Conservation (phyloP, 2,329 filamentous ascomycete genomes). For the Scedosporium aurantiacum region DNA sequence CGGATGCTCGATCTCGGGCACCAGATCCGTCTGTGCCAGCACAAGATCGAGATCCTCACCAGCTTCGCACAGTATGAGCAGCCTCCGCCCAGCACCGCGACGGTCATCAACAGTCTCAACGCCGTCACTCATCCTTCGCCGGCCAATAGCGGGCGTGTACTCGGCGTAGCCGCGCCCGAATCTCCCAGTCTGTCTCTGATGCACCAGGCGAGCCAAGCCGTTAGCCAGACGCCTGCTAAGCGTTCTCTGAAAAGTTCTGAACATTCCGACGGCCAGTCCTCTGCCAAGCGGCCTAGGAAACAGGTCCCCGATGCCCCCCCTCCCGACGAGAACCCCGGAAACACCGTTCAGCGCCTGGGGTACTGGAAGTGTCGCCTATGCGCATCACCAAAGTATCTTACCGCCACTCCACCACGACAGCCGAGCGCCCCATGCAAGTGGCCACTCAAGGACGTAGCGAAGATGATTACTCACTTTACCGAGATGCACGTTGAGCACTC, state of each 20-base stretch:
- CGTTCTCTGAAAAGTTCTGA: neutral
- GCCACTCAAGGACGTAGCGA: constrained; percentile 34
- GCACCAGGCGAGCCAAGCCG: neutral
- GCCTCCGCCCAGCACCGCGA: constrained; percentile 8
- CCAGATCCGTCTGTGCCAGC: constrained; percentile 29
- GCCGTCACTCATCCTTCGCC: constrained; percentile 8
- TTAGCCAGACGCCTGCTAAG: constrained; percentile 6
- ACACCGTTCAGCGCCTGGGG: constrained; percentile 28
- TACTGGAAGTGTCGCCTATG: constrained; percentile 36
- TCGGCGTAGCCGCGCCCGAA: neutral
- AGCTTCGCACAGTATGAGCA: constrained; percentile 20
- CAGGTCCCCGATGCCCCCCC: constrained; percentile 11
- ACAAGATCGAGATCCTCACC: constrained; percentile 23
- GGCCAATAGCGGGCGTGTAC: neutral
- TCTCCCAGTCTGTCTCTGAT: neutral
- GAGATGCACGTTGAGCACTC: constrained; percentile 34
- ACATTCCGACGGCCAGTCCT: constrained; percentile 4
- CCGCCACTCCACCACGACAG: constrained; percentile 27
- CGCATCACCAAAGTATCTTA: constrained; percentile 28
- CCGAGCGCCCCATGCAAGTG: constrained; percentile 34
- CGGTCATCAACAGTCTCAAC: constrained; percentile 10
- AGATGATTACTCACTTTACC: constrained; percentile 35
- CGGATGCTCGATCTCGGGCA: constrained; percentile 31
- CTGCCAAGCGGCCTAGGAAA: constrained; percentile 9
- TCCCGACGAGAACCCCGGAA: constrained; percentile 9